Evolutionary conservation across 1,139 yeast genomes (phyloP), one percentile per base, ranked within the genome.

Genomic region (Yamadazyma songkhlaensis): DNA sequence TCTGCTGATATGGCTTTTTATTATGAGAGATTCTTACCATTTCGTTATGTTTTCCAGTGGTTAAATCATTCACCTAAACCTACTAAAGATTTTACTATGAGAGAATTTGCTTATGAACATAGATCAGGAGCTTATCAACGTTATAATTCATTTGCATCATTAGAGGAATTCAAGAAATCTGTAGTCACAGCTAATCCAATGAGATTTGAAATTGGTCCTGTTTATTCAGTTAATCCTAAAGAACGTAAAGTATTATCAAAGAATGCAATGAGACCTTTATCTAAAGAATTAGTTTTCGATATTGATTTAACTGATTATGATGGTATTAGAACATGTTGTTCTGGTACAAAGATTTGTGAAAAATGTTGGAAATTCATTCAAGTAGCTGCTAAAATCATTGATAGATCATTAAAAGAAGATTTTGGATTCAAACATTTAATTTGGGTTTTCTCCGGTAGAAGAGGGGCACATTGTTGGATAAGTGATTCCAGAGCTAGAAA

Each of bases 391-490:
- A 74, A 80, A 50, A 79, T 90, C 32, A 66, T 94, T 42, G 89
- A 86, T 42, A 55, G 62, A 1, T 84, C 95, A 0, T 67, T 92
- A 40, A 67, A 78, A 39, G 87, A 88, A 35, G 98, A 92, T 60
- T 92, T 94, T 62, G 97, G 97, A 0, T 90, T 88, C 59, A 66
- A 81, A 40, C 83, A 88, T 57, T 67, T 89, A 55, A 68, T 92
- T 33, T 92, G 98, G 98, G 96, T 92, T 3, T 92, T 88, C 57
- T 88, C 97, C 0, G 99, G 99, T 34, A 83, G 99, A 69, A 85
- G 99, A 74, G 99, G 99, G 60, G 96, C 95, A 20, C 99, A 92
- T 71, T 95, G 97, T 51, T 92, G 99, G 99, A 75, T 92, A 20
- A 86, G 96, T 60, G 98, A 94, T 57, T 63, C 77, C 38, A 67